These are phyloP conservation scores for Ramaria rubella DNA, from an alignment of 768 basidiomycete genomes.

Conservation along the genomic window DNA sequence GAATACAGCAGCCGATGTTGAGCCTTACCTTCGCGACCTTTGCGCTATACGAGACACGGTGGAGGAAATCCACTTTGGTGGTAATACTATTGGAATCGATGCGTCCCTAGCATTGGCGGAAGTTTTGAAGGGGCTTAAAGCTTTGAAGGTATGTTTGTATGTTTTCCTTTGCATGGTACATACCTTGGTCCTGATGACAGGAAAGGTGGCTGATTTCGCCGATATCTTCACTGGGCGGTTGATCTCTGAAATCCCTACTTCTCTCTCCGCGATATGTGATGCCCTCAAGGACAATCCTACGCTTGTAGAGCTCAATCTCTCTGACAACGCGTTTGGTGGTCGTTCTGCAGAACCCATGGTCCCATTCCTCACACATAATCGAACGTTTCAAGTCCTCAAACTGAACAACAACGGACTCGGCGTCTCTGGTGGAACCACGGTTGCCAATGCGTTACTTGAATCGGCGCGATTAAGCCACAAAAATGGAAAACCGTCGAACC, in stretches of 20 bases:
- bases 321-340: constrained; percentile 95
- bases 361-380: constrained; percentile 78
- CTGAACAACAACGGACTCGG: constrained; percentile 98
- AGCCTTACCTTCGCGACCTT: constrained; percentile 53
- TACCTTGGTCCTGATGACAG: not conserved
- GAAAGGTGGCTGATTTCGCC: constrained; percentile 87
- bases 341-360: constrained; percentile 93
- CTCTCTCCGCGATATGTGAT: constrained; percentile 83
- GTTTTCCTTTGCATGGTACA: not conserved
- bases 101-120: constrained; percentile 81
- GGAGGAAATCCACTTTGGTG: constrained; percentile 89
- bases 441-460: constrained; percentile 76
- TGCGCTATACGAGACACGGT: constrained; percentile 44
- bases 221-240: constrained; percentile 98
- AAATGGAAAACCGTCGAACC: constrained; percentile 61
- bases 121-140: constrained; percentile 60
- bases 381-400: constrained; percentile 73
- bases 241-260: constrained; percentile 91
- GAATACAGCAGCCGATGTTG: constrained; percentile 65
- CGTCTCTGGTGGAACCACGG: constrained; percentile 75
- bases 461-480: constrained; percentile 64
- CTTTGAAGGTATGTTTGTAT: constrained; percentile 53
- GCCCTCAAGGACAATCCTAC: constrained; percentile 74
- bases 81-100: constrained; percentile 90
- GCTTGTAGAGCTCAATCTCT: constrained; percentile 83